A percentile compares a stretch with the other conserved stretches of the same genome.
These are phyloP conservation scores for Lotus japonicus DNA, from an alignment of 306 rosid genomes.

Conservation along the genomic window DNA sequence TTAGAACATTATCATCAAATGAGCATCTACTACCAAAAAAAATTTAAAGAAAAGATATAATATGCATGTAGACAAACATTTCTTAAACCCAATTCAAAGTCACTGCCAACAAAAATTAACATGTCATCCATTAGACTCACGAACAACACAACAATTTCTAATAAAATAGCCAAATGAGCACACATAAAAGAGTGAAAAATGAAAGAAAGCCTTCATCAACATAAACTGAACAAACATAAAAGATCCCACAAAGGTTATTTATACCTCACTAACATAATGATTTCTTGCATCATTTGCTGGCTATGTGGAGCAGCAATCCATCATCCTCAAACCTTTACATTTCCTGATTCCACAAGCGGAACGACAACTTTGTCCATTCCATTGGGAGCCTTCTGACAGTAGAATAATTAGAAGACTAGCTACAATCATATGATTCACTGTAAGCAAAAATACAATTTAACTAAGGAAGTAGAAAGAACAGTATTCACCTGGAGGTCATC, in stretches of 20 bases:
- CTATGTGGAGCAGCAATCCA: slow-evolving; percentile 52
- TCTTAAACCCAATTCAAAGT: no score
- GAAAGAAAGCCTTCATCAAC: background rate
- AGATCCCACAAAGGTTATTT: background rate
- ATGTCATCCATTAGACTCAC: background rate
- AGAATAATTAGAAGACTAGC: no score
- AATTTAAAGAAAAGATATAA: no score
- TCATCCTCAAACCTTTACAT: slow-evolving; percentile 52
- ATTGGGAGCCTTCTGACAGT: slow-evolving; percentile 63
- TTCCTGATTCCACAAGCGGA: slow-evolving; percentile 54
- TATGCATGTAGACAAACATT: no score
- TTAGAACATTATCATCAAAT: no score
- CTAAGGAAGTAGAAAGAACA: no score
- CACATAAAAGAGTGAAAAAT: background rate
- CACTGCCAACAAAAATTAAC: slow-evolving; percentile 24
- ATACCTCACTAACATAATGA: slow-evolving; percentile 62
- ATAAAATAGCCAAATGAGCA: background rate
- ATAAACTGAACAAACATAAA: background rate
- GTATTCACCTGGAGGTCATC: no score
- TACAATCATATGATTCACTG: no score
- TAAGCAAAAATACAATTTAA: no score
- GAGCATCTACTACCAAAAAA: no score
- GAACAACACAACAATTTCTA: no score
- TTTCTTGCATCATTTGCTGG: slow-evolving; percentile 64
- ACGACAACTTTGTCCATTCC: slow-evolving; percentile 69